Percentiles rank a stretch among this genome's conserved stretches.
Evolutionary conservation across 2,329 filamentous ascomycete genomes (phyloP).

Genomic region (Aurifilum marmelostoma): DNA sequence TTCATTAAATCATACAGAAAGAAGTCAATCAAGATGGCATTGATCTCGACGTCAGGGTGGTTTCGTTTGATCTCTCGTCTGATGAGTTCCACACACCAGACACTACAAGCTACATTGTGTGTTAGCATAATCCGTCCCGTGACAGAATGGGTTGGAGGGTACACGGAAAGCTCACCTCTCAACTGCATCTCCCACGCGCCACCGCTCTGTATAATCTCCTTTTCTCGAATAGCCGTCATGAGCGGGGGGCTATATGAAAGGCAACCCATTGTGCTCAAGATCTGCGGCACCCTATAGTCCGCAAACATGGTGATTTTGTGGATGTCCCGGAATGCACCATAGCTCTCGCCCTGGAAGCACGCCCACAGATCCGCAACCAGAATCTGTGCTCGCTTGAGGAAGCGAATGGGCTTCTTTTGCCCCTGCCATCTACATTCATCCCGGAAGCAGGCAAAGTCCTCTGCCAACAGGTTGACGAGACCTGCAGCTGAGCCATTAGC

Average conservation of each 20-base stretch:
- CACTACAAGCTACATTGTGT: slow-evolving; percentile 70
- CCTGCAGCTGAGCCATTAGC: slow-evolving; percentile 79
- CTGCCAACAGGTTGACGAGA: slow-evolving; percentile 83
- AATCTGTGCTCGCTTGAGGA: slow-evolving; percentile 95
- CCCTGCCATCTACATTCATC: slow-evolving; percentile 79
- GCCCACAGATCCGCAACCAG: slow-evolving; percentile 96
- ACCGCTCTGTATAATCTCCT: slow-evolving; percentile 70
- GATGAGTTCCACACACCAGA: slow-evolving; percentile 94
- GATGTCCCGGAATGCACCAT: slow-evolving; percentile 85
- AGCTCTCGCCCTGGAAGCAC: slow-evolving; percentile 80
- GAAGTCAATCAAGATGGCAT: slow-evolving; percentile 95
- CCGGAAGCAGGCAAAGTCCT: slow-evolving; percentile 82
- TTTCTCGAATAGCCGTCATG: slow-evolving; percentile 68
- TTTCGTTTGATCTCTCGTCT: slow-evolving; percentile 74
- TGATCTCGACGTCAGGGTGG: slow-evolving; percentile 73
- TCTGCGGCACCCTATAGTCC: slow-evolving; percentile 95
- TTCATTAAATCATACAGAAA: slow-evolving; percentile 97
- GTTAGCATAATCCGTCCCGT: background rate
- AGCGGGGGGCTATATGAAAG: slow-evolving; percentile 83
- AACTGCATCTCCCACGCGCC: slow-evolving; percentile 84
- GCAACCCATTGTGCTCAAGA: slow-evolving; percentile 81
- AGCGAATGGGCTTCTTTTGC: slow-evolving; percentile 68
- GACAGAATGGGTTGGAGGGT: background rate
- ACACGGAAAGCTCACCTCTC: slow-evolving; percentile 59
- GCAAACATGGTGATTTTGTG: slow-evolving; percentile 98